phyloP scores from a whole-genome alignment of 2,329 filamentous ascomycete genomes.

The Colletotrichum ledebouriae region DNA sequence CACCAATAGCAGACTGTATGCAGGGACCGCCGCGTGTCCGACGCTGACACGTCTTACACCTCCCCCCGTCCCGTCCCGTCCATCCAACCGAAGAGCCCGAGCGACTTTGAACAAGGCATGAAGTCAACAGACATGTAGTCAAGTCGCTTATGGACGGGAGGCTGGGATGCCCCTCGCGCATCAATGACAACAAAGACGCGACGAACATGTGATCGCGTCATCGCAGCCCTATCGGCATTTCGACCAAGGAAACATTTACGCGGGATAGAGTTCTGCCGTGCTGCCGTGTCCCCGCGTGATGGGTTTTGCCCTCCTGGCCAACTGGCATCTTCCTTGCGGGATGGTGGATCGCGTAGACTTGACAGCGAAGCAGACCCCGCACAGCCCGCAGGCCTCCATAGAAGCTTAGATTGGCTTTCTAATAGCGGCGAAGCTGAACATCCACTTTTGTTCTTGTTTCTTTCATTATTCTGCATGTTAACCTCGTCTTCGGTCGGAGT shows the following conservation, averaged over 20 bases:
- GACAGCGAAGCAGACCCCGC: constrained; percentile 8
- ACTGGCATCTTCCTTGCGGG: constrained; percentile 12
- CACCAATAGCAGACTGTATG: too few species aligned
- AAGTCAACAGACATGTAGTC: too few species aligned
- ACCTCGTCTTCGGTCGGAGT: background rate
- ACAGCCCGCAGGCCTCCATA: background rate
- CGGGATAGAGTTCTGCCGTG: too few species aligned
- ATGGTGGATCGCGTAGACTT: constrained; percentile 1
- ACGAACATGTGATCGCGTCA: background rate
- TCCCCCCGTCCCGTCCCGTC: background rate
- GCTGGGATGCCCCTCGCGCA: constrained; percentile 2
- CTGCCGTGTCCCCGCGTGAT: rapidly evolving
- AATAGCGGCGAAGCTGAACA: background rate
- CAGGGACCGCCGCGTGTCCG: too few species aligned
- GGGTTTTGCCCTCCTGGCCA: background rate
- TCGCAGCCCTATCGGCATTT: background rate
- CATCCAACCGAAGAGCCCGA: background rate
- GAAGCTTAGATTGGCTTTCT: constrained; percentile 1
- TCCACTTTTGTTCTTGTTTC: too few species aligned
- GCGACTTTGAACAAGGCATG: too few species aligned
- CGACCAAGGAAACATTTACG: too few species aligned
- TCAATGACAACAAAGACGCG: background rate
- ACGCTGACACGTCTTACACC: too few species aligned
- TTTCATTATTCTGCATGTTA: background rate
- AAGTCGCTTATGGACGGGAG: too few species aligned